A percentile compares a stretch with the other conserved stretches of the same genome.
These are phyloP conservation scores for Aschersonia sp. DNA, from an alignment of 2,329 filamentous ascomycete species.

Conservation along the genomic window DNA sequence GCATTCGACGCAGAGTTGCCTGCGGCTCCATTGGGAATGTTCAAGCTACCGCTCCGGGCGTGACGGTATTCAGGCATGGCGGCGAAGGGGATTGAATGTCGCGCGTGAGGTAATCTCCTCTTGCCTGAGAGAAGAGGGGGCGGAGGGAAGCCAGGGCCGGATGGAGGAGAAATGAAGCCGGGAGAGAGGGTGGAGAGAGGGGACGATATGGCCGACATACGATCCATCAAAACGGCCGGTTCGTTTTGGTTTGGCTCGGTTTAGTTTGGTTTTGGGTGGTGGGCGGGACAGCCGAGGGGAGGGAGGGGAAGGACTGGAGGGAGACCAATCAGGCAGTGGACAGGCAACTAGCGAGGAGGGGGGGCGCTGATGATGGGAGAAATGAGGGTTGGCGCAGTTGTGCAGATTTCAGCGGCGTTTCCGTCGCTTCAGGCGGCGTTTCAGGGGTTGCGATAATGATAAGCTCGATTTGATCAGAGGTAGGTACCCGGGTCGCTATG, in stretches of 20 bases:
- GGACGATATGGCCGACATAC: conserved; percentile 3
- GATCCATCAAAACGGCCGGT: conserved; percentile 1
- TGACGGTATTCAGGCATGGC: conserved; percentile 40
- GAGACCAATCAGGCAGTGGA: background rate
- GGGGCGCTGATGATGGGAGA: background rate
- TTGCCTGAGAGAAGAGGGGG: conserved; percentile 3
- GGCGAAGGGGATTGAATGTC: conserved; percentile 5
- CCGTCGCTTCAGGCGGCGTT: background rate
- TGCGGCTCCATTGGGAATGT: conserved; percentile 24
- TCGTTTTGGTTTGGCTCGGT: background rate
- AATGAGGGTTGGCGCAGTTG: background rate
- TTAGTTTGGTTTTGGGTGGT: background rate
- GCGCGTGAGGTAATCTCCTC: conserved; percentile 1
- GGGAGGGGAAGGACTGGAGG: background rate
- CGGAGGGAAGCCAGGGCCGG: conserved; percentile 2
- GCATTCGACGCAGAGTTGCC: conserved; percentile 9
- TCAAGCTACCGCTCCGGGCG: conserved; percentile 42
- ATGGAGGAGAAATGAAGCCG: conserved; percentile 2
- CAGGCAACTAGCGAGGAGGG: background rate
- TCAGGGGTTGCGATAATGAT: background rate
- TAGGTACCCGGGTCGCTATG: background rate
- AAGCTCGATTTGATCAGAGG: background rate
- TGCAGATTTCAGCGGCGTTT: background rate
- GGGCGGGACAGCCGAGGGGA: background rate
- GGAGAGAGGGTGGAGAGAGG: conserved; percentile 4